Conservation (phyloP, 1,284 basidiomycete genomes). For the Polyporus tsugae region DNA sequence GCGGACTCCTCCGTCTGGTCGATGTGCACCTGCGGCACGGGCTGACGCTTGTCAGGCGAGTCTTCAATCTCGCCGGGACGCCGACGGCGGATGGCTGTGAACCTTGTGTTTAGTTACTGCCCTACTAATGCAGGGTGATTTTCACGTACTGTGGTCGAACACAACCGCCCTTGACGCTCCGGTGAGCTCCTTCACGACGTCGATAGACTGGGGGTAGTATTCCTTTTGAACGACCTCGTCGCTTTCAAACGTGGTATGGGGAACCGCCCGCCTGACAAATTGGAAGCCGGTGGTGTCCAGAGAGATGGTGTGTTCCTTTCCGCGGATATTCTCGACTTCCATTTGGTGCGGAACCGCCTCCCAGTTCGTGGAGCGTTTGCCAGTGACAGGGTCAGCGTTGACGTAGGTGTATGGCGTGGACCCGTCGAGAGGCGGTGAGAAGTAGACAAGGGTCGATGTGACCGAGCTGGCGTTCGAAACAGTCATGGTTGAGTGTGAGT, state of each 20-base stretch:
- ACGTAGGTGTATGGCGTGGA: conserved; percentile 41
- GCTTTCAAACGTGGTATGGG: conserved; percentile 53
- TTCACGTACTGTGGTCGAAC: conserved; percentile 69
- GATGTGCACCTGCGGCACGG: conserved; percentile 57
- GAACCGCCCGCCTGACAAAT: conserved; percentile 50
- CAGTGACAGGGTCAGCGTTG: conserved; percentile 37
- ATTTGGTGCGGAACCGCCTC: conserved; percentile 39
- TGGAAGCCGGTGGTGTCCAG: conserved; percentile 69
- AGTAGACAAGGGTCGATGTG: conserved; percentile 41
- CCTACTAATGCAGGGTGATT: too few species aligned
- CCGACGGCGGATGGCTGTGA: conserved; percentile 54
- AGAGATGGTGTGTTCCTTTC: conserved; percentile 54
- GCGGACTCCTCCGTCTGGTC: conserved; percentile 62
- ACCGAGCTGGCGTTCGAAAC: conserved; percentile 32
- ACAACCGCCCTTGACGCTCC: conserved; percentile 65
- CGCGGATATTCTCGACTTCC: conserved; percentile 65
- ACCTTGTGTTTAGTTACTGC: not conserved
- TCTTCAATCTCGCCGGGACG: conserved; percentile 50
- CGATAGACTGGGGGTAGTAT: conserved; percentile 68
- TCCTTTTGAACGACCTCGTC: conserved; percentile 58
- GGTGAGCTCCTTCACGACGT: conserved; percentile 66
- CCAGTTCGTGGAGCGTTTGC: conserved; percentile 37
- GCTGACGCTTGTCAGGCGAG: conserved; percentile 54
- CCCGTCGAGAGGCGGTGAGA: conserved; percentile 43
- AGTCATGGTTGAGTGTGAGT: conserved; percentile 14